Conservation (phyloP, 2,329 filamentous ascomycete species). For the Sphaceloma murrayae region DNA sequence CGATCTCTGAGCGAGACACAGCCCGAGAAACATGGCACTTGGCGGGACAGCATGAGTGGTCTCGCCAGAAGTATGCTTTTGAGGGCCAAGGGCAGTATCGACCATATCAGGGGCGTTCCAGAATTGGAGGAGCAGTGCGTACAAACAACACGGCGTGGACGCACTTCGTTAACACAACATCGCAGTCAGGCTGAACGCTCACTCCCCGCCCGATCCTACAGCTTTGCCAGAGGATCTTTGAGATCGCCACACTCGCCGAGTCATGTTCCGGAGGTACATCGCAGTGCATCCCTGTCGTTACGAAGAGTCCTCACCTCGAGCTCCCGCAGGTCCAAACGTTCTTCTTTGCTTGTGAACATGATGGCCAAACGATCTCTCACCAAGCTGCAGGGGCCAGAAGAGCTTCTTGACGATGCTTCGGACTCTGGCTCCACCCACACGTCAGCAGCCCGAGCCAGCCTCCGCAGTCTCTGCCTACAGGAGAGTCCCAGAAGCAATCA, state of each 20-base stretch:
- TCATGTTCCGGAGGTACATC: neutral
- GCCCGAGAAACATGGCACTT: conserved; percentile 3
- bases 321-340: conserved; percentile 10
- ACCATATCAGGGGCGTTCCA: conserved; percentile 14
- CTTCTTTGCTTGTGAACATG: conserved; percentile 10
- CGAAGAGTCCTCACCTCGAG: conserved; percentile 8
- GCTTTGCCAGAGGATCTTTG: conserved; percentile 3
- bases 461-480: conserved; percentile 4
- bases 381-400: conserved; percentile 10
- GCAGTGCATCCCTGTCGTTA: conserved; percentile 6
- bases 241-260: neutral
- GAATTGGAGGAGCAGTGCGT: conserved; percentile 6
- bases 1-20: conserved; percentile 1
- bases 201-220: conserved; percentile 6
- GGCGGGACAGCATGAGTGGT: conserved; percentile 15
- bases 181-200: too few relatives aligned
- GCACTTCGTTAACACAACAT: neutral
- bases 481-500: conserved; percentile 7
- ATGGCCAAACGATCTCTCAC: conserved; percentile 13
- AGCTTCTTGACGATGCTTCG: conserved; percentile 6
- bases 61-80: conserved; percentile 9
- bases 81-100: conserved; percentile 13
- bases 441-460: conserved; percentile 9
- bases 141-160: neutral
- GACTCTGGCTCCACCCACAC: neutral